Percentiles rank a stretch among this genome's conserved stretches.
These are phyloP conservation scores for Heritiera fomes DNA, from an alignment of 345 rosid species.

Conservation along the genomic window DNA sequence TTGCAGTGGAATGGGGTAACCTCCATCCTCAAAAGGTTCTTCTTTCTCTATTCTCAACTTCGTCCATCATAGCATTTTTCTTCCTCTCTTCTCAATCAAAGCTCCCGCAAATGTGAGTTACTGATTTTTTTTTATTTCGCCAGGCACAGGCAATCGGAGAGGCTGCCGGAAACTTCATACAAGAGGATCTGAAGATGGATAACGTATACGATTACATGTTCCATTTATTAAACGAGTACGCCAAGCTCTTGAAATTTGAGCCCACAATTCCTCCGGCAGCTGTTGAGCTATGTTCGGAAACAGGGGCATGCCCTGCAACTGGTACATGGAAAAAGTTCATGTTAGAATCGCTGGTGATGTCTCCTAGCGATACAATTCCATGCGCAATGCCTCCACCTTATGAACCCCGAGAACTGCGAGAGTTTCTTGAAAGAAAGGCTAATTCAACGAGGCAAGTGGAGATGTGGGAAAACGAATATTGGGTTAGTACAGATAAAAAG, in stretches of 20 bases:
- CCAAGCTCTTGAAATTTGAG: constrained; percentile 62
- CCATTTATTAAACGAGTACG: constrained; percentile 62
- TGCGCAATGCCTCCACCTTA: constrained; percentile 56
- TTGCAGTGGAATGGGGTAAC: constrained; percentile 84
- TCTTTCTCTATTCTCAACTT: not conserved
- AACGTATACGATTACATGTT: constrained; percentile 74
- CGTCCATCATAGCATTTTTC: not conserved
- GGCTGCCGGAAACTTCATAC: constrained; percentile 50
- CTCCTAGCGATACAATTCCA: constrained; percentile 49
- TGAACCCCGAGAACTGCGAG: constrained; percentile 34
- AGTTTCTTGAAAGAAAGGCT: constrained; percentile 40
- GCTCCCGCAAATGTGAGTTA: not conserved
- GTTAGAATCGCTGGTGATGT: constrained; percentile 58
- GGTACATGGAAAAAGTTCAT: constrained; percentile 52
- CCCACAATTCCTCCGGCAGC: constrained; percentile 53
- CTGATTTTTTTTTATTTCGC: not conserved
- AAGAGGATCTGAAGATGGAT: constrained; percentile 58
- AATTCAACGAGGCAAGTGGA: constrained; percentile 48
- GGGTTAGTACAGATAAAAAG: constrained; percentile 16
- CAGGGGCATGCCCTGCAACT: constrained; percentile 38
- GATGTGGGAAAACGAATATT: constrained; percentile 51
- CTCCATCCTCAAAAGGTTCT: constrained; percentile 33
- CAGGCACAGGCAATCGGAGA: constrained; percentile 68
- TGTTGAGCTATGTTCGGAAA: constrained; percentile 51
- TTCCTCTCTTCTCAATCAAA: not conserved